Conservation (phyloP, 441 rosid genomes). For the Rhodomyrtus psidioides region DNA sequence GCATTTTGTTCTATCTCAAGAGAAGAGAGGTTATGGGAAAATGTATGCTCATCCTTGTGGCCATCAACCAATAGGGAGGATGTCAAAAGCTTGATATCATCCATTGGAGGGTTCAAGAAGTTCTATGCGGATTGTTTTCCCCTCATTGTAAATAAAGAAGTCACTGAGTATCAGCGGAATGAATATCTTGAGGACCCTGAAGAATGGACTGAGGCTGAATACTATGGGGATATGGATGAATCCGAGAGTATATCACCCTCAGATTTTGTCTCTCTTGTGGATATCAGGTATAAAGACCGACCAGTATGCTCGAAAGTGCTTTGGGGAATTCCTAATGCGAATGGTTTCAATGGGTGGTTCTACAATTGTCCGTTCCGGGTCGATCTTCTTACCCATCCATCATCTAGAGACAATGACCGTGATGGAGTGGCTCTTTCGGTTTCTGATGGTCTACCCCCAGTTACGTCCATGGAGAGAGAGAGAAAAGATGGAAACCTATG, state of each 20-base stretch:
- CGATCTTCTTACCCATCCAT: constrained; percentile 37
- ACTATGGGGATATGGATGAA: constrained; percentile 49
- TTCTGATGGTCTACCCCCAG: constrained; percentile 56
- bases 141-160: constrained; percentile 61
- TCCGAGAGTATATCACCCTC: constrained; percentile 38
- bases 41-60: constrained; percentile 70
- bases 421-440: constrained; percentile 51
- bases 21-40: constrained; percentile 68
- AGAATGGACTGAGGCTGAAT: constrained; percentile 74
- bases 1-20: constrained; percentile 57
- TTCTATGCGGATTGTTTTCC: constrained; percentile 73
- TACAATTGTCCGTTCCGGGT: constrained; percentile 64
- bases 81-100: constrained; percentile 45
- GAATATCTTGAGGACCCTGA: constrained; percentile 44
- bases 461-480: constrained; percentile 59
- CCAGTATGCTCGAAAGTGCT: constrained; percentile 57
- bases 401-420: constrained; percentile 35
- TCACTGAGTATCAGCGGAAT: constrained; percentile 40
- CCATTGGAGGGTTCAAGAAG: constrained; percentile 63
- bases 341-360: constrained; percentile 62
- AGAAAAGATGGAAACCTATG: constrained; percentile 70
- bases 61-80: constrained; percentile 62
- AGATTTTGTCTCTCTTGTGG: constrained; percentile 63
- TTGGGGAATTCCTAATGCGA: constrained; percentile 65
- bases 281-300: constrained; percentile 50